Evolutionary conservation across 768 basidiomycete species (phyloP), one percentile per base, ranked within the genome.

Genomic region (Dentipellis fragilis): DNA sequence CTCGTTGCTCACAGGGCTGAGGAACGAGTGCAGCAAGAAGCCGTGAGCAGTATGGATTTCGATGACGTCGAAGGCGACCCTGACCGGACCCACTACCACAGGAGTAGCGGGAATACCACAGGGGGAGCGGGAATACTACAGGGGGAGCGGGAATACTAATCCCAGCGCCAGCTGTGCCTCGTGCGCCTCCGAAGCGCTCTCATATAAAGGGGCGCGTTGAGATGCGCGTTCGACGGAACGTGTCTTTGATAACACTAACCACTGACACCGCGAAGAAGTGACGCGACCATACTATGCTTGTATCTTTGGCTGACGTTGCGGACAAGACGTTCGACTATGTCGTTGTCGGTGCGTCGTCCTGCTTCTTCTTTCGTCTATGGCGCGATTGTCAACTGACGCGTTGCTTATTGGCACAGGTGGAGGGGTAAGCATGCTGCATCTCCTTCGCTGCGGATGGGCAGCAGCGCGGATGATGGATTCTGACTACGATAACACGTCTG

Each of bases 1-100:
- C 57, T 72, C 64, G 67, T 76, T 76, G 48, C 62, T 59, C 14
- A 55, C 57, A 0, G 77, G 78, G 22, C 71, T 73, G 21, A 71
- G 54, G 66, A 79, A 80, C 36, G 54, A 38, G 55, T 60, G 56
- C 48, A 64, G 57, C 10, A 65, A 56, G 58, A 59, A 65, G 17
- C 64, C 64, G 55, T 65, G 61, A 49, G 64, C 64, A 52, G 52
- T 54, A 53, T 65, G 64, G 39, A 65, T 53, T 58, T 65, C n/a
- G 54, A 65, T 57, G 21, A 60, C 63, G 54, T 64, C 64, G 53
- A 62, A 10, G 4, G 16, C 37, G 35, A 52, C 16, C 11, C 52
- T 16, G 16, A 74, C 68, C 47, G 68, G n/a, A n/a, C n/a, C n/a
- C n/a, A n/a, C n/a, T n/a, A n/a, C n/a, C n/a, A n/a, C n/a, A n/a